Conservation (phyloP, 2,329 filamentous ascomycete genomes). For the Sclerotinia borealis region DNA sequence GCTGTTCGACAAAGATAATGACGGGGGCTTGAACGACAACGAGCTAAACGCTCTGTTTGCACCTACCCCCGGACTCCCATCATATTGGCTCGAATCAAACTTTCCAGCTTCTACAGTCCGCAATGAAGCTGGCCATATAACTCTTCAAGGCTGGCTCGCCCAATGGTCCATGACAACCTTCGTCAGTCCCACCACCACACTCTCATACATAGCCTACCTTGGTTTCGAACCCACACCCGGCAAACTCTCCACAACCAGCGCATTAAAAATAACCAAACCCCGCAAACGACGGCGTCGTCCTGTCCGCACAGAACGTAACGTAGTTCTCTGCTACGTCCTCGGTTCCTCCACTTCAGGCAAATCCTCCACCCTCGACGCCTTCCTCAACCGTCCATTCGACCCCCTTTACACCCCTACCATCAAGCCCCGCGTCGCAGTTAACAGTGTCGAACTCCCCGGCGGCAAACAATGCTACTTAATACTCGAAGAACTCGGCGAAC, state of each 20-base stretch:
- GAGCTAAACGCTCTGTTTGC: slow-evolving; percentile 85
- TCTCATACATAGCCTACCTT: slow-evolving; percentile 93
- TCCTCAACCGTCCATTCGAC: slow-evolving; percentile 82
- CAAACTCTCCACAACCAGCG: slow-evolving; percentile 70
- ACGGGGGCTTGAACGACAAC: slow-evolving; percentile 81
- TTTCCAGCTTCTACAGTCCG: slow-evolving; percentile 93
- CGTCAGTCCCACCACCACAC: slow-evolving; percentile 85
- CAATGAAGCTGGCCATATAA: slow-evolving; percentile 93
- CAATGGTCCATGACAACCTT: slow-evolving; percentile 99
- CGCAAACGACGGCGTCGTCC: slow-evolving; percentile 78
- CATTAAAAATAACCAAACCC: slow-evolving; percentile 86
- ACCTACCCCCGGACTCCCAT: slow-evolving; percentile 82
- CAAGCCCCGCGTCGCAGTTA: slow-evolving; percentile 87
- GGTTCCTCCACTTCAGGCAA: slow-evolving; percentile 85
- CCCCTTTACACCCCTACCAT: slow-evolving; percentile 86
- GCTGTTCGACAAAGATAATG: slow-evolving; percentile 94
- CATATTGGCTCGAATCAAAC: slow-evolving; percentile 78
- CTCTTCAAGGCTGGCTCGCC: slow-evolving; percentile 93
- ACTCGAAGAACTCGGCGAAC: slow-evolving; percentile 85
- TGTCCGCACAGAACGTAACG: slow-evolving; percentile 85
- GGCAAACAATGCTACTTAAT: slow-evolving; percentile 98
- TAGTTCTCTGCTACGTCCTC: slow-evolving; percentile 88
- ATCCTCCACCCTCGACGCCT: slow-evolving; percentile 82
- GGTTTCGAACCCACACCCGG: slow-evolving; percentile 83
- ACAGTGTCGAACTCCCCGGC: slow-evolving; percentile 90